Evolutionary conservation across 257 asterid genomes (phyloP), one percentile per base, ranked within the genome.

Genomic region (Forsythia viridissima): DNA sequence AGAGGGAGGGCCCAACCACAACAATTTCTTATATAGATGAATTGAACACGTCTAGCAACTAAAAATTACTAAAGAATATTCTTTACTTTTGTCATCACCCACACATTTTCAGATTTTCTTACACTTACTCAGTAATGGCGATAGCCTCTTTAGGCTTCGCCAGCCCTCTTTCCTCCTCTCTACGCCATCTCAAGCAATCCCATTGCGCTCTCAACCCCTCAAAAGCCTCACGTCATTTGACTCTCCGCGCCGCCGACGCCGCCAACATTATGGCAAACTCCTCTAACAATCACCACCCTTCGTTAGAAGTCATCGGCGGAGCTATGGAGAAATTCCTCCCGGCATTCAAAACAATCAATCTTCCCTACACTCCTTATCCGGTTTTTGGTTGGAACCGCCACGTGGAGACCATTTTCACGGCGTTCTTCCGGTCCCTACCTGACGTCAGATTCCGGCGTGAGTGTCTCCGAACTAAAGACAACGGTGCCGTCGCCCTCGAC

Each of bases 381-480:
- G 11, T 92, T 1, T 34, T 91, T 48, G 89, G 88, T 42, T 90
- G 86, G 87, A 93, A 93, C 82, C 85, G 92, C 11, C 98, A 95
- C 82, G 82, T 87, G 73, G 98, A 95, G 88, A 93, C 98, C 18
- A 92, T 93, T 43, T 95, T 93, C 82, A 97, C 97, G 7, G 89
- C 99, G 3, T 93, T 90, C 78, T 95, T 81, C 74, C 89, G 98
- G 81, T 88, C 94, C 6, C 87, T 80, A 34, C 99, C 99, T 3
- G 86, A 89, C 34, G 92, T 95, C 79, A 84, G 81, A 72, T 80
- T 88, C 89, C 91, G 91, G 59, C 90, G 99, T 12, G 96, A 95
- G 87, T 92, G 98, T 81, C 88, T 95, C 87, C 94, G 98, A 24
- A 88, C 98, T 20, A 84, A 80, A 24, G 97, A 92, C 81, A 88